These are phyloP conservation scores for Xylariaceae sp. DNA, from an alignment of 2,329 filamentous ascomycete species.

Conservation along the genomic window DNA sequence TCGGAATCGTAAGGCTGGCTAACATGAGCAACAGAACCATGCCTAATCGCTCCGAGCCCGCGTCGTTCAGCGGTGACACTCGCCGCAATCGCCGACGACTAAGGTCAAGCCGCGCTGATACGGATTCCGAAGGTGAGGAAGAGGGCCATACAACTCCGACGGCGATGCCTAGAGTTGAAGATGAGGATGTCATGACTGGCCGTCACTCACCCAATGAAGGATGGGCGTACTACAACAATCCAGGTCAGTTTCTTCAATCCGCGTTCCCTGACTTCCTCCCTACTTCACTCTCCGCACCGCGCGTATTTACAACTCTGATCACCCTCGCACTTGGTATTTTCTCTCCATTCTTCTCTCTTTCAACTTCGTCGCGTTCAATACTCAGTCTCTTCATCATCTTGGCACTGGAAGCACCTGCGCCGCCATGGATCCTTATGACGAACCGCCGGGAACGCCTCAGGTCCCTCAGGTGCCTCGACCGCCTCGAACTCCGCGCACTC, in stretches of 20 bases:
- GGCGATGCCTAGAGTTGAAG: not conserved
- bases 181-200: not conserved
- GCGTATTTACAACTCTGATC: not conserved
- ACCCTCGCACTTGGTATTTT: constrained; percentile 8
- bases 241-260: constrained; percentile 16
- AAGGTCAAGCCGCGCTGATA: constrained; percentile 18
- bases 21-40: constrained; percentile 8
- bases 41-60: too few relatives aligned
- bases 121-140: constrained; percentile 9
- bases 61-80: constrained; percentile 2
- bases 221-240: constrained; percentile 24
- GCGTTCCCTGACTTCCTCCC: not conserved
- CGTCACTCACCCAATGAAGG: constrained; percentile 11
- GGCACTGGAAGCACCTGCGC: not conserved
- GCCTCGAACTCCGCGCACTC: not conserved
- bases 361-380: not conserved
- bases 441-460: not conserved
- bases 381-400: not conserved
- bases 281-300: constrained; percentile 3
- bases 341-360: not conserved
- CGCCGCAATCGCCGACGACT: constrained; percentile 25
- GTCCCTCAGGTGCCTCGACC: not conserved
- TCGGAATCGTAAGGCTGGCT: not conserved
- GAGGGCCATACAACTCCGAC: not conserved
- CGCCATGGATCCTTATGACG: constrained; percentile 1